phyloP scores from a whole-genome alignment of 1,284 basidiomycete genomes.

The Cryptococcus hybrid region DNA sequence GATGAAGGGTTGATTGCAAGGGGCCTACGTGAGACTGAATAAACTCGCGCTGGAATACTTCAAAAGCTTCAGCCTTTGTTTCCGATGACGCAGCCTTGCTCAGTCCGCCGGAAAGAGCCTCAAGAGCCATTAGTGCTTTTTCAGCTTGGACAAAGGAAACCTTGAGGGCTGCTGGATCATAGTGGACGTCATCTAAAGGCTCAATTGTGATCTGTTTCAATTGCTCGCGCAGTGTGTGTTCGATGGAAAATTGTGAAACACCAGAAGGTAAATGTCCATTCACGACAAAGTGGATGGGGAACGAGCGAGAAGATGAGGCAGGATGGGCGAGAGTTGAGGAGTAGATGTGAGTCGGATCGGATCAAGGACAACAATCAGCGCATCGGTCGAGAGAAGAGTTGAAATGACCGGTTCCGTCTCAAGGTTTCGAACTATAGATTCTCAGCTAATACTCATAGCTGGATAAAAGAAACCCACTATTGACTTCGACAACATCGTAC shows the following conservation, averaged over 20 bases:
- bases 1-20: constrained; percentile 22
- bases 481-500: constrained; percentile 33
- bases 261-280: constrained; percentile 34
- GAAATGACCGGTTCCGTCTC: constrained; percentile 4
- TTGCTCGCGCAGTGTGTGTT: constrained; percentile 18
- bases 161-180: neutral
- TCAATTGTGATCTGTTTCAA: constrained; percentile 6
- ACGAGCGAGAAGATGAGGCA: constrained; percentile 19
- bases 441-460: neutral
- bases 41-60: constrained; percentile 38
- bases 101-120: constrained; percentile 27
- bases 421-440: neutral
- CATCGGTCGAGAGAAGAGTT: constrained; percentile 29
- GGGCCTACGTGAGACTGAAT: constrained; percentile 35
- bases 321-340: constrained; percentile 17
- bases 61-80: constrained; percentile 23
- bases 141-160: constrained; percentile 32
- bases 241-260: constrained; percentile 15
- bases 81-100: constrained; percentile 9
- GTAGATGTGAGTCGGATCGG: constrained; percentile 35
- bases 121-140: constrained; percentile 32
- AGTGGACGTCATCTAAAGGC: neutral
- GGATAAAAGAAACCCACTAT: constrained; percentile 5
- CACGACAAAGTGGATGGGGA: constrained; percentile 29
- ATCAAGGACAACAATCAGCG: constrained; percentile 41